Evolutionary conservation across 106 monocot species (phyloP).

Genomic region (Dioscorea alata): DNA sequence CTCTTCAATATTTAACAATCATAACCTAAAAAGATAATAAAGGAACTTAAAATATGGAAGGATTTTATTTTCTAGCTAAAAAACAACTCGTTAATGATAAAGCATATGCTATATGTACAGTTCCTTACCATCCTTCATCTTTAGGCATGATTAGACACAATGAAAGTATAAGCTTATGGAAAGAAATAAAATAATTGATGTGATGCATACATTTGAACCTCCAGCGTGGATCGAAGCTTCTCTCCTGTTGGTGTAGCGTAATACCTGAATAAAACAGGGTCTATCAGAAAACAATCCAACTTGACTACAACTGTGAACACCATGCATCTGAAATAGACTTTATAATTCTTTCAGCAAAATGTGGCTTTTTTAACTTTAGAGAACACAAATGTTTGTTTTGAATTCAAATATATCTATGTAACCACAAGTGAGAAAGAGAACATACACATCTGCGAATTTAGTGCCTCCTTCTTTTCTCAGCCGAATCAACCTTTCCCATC

Average conservation of each 20-base stretch:
- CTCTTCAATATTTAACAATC: too few species aligned
- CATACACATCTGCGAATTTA: slow-evolving; percentile 85
- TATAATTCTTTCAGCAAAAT: too few species aligned
- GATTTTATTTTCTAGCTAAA: too few species aligned
- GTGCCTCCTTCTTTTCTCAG: slow-evolving; percentile 83
- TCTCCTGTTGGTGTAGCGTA: slow-evolving; percentile 64
- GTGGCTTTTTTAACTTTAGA: background rate
- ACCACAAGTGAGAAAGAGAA: slow-evolving; percentile 2
- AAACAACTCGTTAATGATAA: too few species aligned
- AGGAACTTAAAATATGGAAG: background rate
- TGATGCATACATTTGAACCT: slow-evolving; percentile 47
- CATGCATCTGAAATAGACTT: too few species aligned
- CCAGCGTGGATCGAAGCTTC: slow-evolving; percentile 66
- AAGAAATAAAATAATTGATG: background rate
- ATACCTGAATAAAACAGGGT: slow-evolving; percentile 42
- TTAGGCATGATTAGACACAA: background rate
- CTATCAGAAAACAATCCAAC: background rate
- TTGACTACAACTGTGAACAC: background rate
- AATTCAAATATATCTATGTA: background rate
- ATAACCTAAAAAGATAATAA: background rate
- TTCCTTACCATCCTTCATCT: background rate
- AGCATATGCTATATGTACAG: background rate
- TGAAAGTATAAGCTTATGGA: too few species aligned
- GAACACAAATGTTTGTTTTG: background rate
- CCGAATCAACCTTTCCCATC: slow-evolving; percentile 74